A percentile compares a stretch with the other conserved stretches of the same genome.
Conservation (phyloP, 2,329 filamentous ascomycete species). For the Fusarium sp. region DNA sequence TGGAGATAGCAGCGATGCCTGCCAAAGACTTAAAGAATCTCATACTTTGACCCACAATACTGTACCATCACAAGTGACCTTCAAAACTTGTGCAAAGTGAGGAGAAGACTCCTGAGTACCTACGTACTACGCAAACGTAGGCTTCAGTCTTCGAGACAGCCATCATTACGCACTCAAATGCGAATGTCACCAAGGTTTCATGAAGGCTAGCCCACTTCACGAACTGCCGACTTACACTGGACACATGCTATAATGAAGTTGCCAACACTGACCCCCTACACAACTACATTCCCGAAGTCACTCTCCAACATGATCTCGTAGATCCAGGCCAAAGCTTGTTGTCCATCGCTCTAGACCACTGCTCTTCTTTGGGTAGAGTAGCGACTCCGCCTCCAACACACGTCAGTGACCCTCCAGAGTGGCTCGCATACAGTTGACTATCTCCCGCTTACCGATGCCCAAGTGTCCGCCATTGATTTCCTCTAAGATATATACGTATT, state of each 20-base stretch:
- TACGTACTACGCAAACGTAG: background rate
- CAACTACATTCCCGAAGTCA: too few species aligned
- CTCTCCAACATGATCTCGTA: too few species aligned
- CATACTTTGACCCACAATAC: background rate
- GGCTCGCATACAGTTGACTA: too few species aligned
- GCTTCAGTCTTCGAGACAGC: background rate
- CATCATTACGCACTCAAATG: background rate
- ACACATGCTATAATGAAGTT: background rate
- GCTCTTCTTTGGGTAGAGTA: background rate
- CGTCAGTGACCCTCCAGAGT: background rate
- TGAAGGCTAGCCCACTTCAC: background rate
- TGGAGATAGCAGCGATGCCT: background rate
- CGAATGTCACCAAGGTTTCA: background rate
- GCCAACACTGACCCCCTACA: background rate
- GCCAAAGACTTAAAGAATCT: background rate
- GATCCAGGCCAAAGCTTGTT: too few species aligned
- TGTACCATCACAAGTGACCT: background rate
- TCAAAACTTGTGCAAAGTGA: background rate
- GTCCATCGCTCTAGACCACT: too few species aligned
- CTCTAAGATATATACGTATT: accelerated
- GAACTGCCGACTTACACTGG: background rate
- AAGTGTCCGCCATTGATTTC: accelerated
- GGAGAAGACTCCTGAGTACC: background rate
- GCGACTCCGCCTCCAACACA: background rate
- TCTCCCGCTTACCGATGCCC: background rate